A percentile compares a stretch with the other conserved stretches of the same genome.
phyloP scores from a whole-genome alignment of 2,329 filamentous ascomycete species.

The Blumeria graminis region DNA sequence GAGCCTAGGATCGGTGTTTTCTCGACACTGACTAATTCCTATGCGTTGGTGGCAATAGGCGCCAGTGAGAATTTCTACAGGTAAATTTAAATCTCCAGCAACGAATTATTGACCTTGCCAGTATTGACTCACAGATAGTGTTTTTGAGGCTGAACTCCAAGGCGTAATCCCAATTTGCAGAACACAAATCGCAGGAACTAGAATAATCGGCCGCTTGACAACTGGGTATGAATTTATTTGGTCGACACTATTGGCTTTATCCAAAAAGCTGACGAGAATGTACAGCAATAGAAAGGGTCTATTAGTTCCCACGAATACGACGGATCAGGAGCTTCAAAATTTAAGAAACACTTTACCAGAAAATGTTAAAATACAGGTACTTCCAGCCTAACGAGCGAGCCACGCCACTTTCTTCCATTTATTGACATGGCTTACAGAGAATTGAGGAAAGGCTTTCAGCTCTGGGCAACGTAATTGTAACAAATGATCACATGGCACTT shows the following conservation, averaged over 20 bases:
- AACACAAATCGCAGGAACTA: constrained; percentile 85
- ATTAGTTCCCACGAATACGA: constrained; percentile 83
- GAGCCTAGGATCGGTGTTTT: constrained; percentile 76
- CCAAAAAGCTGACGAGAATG: constrained; percentile 4
- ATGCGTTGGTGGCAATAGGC: constrained; percentile 80
- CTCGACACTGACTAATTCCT: constrained; percentile 87
- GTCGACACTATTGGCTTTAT: neutral
- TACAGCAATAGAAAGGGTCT: constrained; percentile 80
- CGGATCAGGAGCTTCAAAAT: constrained; percentile 95
- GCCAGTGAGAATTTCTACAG: constrained; percentile 98
- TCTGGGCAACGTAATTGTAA: constrained; percentile 87
- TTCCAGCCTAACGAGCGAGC: neutral
- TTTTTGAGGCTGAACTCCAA: constrained; percentile 94
- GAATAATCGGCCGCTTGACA: constrained; percentile 88
- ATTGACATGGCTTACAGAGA: constrained; percentile 25
- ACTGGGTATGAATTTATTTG: constrained; percentile 37
- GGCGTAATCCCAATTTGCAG: constrained; percentile 94
- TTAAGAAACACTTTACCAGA: constrained; percentile 87
- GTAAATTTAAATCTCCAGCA: constrained; percentile 18
- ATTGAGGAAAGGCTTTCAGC: constrained; percentile 94
- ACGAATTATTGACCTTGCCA: no score
- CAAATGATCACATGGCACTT: constrained; percentile 90
- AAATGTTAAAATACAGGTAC: constrained; percentile 51
- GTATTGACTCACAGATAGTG: constrained; percentile 22
- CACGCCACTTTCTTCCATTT: neutral